Percentiles rank a stretch among this genome's conserved stretches.
phyloP scores from a whole-genome alignment of 2,329 filamentous ascomycete genomes.

The Botrytis squamosa region DNA sequence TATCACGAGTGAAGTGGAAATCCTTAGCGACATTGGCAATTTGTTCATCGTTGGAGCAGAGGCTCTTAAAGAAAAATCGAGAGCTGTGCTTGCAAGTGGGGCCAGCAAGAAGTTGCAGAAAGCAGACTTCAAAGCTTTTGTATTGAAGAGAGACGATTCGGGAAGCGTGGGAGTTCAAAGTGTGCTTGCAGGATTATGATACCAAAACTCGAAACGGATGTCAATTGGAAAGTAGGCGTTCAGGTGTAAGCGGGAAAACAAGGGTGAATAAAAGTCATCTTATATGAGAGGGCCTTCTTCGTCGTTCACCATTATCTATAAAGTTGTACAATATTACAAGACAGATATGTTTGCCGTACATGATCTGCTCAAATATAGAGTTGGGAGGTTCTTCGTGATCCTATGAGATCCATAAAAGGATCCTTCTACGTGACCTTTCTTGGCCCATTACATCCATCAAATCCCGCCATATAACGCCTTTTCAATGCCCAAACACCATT shows the following conservation, averaged over 20 bases:
- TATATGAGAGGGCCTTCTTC: not conserved
- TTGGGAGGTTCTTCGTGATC: conserved; percentile 28
- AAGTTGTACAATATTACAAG: conserved; percentile 12
- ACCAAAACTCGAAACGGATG: conserved; percentile 22
- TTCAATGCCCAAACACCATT: conserved; percentile 31
- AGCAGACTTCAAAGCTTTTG: conserved; percentile 77
- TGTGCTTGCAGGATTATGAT: conserved; percentile 58
- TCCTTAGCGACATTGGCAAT: conserved; percentile 89
- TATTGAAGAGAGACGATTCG: conserved; percentile 81
- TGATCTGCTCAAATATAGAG: conserved; percentile 25
- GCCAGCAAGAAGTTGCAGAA: conserved; percentile 58
- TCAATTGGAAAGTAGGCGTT: conserved; percentile 18
- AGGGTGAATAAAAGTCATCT: conserved; percentile 2
- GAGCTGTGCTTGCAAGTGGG: conserved; percentile 51
- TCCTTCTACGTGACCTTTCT: conserved; percentile 7
- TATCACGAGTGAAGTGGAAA: conserved; percentile 70
- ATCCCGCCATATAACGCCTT: conserved; percentile 25
- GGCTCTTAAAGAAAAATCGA: conserved; percentile 68
- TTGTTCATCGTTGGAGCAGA: conserved; percentile 90
- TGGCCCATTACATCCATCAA: not conserved
- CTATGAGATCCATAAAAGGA: conserved; percentile 11
- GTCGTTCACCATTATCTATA: not conserved
- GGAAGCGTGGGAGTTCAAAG: conserved; percentile 78
- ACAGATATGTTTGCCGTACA: not conserved
- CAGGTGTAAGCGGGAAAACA: not conserved